Evolutionary conservation across 768 basidiomycete species (phyloP), one percentile per base, ranked within the genome.

Genomic region (Rhodotorula diobovata): DNA sequence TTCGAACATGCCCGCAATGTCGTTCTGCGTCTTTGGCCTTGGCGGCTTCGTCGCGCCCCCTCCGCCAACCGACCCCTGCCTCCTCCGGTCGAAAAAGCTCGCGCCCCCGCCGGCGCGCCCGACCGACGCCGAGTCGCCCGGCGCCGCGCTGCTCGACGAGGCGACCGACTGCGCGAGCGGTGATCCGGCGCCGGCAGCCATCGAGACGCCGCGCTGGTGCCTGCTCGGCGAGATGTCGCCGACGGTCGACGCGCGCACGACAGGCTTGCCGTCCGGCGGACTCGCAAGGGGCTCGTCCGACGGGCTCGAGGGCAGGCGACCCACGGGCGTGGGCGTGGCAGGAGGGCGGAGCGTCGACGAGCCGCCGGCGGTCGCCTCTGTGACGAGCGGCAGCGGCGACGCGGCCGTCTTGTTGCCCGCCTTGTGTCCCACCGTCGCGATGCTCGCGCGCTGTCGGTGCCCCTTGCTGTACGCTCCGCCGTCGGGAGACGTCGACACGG

Each of bases 351-450:
- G 58, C 25, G 69, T 32, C 4, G 65, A 30, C 25, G 54, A 30
- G 11, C 63, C 57, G 34, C 56, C 35, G 12, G 10, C 37, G 50
- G 25, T 32, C 8, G 54, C 43, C 39, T 76, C 76, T 37, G 53
- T 37, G 39, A 76, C 76, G 50, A 74, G 77, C 8, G 77, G 71
- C 0, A 74, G 56, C 12, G 73, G 63, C 25, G 73, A 68, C 0
- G 68, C 73, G 45, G 72, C 56, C 56, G 67, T 68, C 60, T 74
- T 76, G 46, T 62, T 70, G 21, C 67, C 50, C 39, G 74, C 63
- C 34, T 63, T 59, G 39, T 73, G 64, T 28, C 58, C 65, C 46
- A 68, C 68, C 1, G 73, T 73, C 21, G 70, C 66, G 54, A 76
- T 70, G n/a, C 68, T 70, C 9, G 72, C 68, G 18, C 76, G 64